Evolutionary conservation across 2,329 filamentous ascomycete genomes (phyloP).

Genomic region (Plectosphaerella cucumerina): DNA sequence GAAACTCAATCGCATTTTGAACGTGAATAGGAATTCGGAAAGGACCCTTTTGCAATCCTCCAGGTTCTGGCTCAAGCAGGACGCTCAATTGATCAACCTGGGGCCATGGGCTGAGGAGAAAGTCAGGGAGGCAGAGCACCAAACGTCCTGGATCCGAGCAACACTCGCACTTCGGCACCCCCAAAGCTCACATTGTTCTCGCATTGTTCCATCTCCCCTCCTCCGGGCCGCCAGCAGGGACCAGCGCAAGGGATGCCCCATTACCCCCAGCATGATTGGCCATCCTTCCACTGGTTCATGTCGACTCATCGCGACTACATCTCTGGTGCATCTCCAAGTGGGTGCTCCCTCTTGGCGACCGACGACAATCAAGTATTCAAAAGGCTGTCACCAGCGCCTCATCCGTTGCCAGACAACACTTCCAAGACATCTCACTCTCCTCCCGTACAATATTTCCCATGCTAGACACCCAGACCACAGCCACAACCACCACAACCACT

Average conservation of each 20-base stretch:
- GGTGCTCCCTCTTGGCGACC: no score
- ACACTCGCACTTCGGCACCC: no score
- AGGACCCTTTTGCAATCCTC: no score
- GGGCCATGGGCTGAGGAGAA: not conserved
- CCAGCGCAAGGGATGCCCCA: not conserved
- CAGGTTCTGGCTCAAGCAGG: not conserved
- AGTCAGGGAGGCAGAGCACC: no score
- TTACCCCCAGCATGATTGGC: not conserved
- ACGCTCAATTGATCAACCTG: not conserved
- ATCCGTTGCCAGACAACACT: no score
- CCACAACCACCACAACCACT: not conserved
- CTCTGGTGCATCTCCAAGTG: no score
- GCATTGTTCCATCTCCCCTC: not conserved
- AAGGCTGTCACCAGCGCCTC: no score
- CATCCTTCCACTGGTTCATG: not conserved
- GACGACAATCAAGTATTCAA: no score
- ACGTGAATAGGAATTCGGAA: no score
- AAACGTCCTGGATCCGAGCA: no score
- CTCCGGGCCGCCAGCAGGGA: not conserved
- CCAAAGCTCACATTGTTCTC: no score
- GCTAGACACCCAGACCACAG: not conserved
- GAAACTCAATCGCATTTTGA: no score
- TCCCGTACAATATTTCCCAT: not conserved
- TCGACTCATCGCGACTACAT: constrained; percentile 2
- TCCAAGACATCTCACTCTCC: not conserved